A percentile compares a stretch with the other conserved stretches of the same genome.
These are phyloP conservation scores for Rossbeevera mucosa DNA, from an alignment of 768 basidiomycete genomes.

Conservation along the genomic window DNA sequence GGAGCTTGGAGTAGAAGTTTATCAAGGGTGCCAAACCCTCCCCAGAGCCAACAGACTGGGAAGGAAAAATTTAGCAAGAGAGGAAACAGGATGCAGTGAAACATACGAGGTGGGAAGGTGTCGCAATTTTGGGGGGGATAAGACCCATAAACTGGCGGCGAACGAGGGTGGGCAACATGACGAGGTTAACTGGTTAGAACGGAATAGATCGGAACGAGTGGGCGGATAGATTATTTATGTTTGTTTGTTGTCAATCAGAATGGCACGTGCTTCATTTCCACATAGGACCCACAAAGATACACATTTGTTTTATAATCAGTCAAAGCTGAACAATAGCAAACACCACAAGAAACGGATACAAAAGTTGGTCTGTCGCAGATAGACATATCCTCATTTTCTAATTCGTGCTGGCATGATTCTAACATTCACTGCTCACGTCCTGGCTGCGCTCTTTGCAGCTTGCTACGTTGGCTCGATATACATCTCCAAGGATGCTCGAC, in stretches of 20 bases:
- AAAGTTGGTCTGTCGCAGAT: constrained; percentile 10
- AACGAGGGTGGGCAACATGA: constrained; percentile 79
- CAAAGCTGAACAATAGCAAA: background rate
- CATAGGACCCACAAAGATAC: constrained; percentile 5
- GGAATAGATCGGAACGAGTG: constrained; percentile 18
- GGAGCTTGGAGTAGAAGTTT: constrained; percentile 94
- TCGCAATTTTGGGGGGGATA: constrained; percentile 93
- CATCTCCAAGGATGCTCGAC: constrained; percentile 58
- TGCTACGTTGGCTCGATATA: constrained; percentile 86
- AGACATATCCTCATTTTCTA: constrained; percentile 2
- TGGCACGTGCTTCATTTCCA: constrained; percentile 6
- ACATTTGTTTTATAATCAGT: constrained; percentile 2
- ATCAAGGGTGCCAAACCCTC: constrained; percentile 80
- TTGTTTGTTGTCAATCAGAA: constrained; percentile 19
- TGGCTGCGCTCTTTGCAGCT: constrained; percentile 55
- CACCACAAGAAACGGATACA: constrained; percentile 1
- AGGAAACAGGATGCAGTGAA: background rate
- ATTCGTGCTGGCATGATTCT: constrained; percentile 23
- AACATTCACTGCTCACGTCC: constrained; percentile 41
- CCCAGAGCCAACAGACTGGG: constrained; percentile 76
- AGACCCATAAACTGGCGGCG: constrained; percentile 81
- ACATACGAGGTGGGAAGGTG: constrained; percentile 77
- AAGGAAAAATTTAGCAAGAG: constrained; percentile 6
- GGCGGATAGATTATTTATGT: constrained; percentile 6
- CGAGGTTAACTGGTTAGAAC: constrained; percentile 16